phyloP scores from a whole-genome alignment of 208 protist species.

The Trypanosoma avium region DNA sequence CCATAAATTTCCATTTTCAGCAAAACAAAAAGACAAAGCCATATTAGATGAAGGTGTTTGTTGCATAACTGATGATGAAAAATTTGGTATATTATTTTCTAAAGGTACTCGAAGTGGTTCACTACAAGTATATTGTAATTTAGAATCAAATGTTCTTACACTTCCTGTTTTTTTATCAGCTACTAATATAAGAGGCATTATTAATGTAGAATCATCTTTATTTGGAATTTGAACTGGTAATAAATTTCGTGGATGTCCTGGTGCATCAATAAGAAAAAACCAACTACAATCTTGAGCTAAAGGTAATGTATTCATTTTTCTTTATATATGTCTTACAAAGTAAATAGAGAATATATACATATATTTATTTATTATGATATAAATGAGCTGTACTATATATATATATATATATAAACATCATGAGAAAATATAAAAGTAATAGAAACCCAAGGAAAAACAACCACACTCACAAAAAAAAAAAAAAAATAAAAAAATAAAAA shows the following conservation, averaged over 20 bases:
- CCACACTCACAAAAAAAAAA: constrained; percentile 8
- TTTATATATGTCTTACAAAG: not conserved
- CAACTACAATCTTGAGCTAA: constrained; percentile 16
- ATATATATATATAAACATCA: no score
- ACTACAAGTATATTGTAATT: constrained; percentile 11
- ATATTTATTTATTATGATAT: not conserved
- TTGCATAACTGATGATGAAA: constrained; percentile 3
- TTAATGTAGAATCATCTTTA: not conserved
- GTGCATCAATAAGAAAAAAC: constrained; percentile 14
- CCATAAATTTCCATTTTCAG: constrained; percentile 2
- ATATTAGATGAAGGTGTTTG: constrained; percentile 2
- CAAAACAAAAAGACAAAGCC: constrained; percentile 11
- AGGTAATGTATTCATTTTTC: constrained; percentile 5
- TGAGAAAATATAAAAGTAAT: not conserved
- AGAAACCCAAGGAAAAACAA: constrained; percentile 8
- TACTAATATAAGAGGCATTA: constrained; percentile 14
- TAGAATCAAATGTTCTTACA: constrained; percentile 10
- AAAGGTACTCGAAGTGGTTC: not conserved
- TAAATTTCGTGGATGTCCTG: constrained; percentile 6
- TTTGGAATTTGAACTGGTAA: not conserved
- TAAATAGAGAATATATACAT: no score
- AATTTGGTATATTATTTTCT: not conserved
- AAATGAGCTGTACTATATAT: not conserved
- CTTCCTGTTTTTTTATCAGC: constrained; percentile 11
- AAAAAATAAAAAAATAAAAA: constrained; percentile 22